Base-by-base conservation (phyloP, 148 eudicot species). In the Chenopodium album region DNA sequence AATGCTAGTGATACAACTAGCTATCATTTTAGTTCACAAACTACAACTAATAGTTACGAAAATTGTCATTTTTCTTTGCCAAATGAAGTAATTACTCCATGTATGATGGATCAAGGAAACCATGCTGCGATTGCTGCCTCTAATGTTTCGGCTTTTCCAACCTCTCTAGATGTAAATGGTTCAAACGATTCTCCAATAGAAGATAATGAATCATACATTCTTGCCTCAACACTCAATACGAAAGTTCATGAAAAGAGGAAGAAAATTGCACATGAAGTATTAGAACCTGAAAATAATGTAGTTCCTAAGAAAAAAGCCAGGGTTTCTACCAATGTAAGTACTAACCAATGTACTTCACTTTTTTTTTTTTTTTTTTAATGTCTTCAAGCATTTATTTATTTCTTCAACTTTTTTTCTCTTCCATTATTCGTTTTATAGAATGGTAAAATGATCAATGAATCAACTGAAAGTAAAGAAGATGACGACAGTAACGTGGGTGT, bases 281-380 rank as follows among this genome's bases (percentile, higher is more conserved):
- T 34, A 34, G 4, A 34, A 34, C 37, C 37, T 34, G 37, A 34
- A 2, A 34, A 34, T 80, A 60, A 37, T 26, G 22, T 66, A 26
- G 81, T 87, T 0, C 85, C 88, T 7, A 89, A 84, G 89, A 92
- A 89, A 81, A 92, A 85, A 79, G 44, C 89, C 68, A 81, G 92
- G 17, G 76, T 77, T 78, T 80, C 90, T 32, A 80, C 79, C 80
- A 56, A 83, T 77, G 95, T 90, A 79, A 50, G 23, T 69, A 22
- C 29, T 22, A 60, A 60, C 4, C 23, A 13, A 11, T 10, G 59
- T 14, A 9, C 59, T 14, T 54, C 59, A 11, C 13, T 1, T 54
- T 7, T 17, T 19, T 4, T 60, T 60, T 20, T 4, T 19, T 59
- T 32, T 34, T 34, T 34, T 34, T 2, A 2, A 2, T 34, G 37